Evolutionary conservation across 495 filamentous ascomycete genomes (phyloP).

Genomic region (Penicillium psychrofluorescens): DNA sequence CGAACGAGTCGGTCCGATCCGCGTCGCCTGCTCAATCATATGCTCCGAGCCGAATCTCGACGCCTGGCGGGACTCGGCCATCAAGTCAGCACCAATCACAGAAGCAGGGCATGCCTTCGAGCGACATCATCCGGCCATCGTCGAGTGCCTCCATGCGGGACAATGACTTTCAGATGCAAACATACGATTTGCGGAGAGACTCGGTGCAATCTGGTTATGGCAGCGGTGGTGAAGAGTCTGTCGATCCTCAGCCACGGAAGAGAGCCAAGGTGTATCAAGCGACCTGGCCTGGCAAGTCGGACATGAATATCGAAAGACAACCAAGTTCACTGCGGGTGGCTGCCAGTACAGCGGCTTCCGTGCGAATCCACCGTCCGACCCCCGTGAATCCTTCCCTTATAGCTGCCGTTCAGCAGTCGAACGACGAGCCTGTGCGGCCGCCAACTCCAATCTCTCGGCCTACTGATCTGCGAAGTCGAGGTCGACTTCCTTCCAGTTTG

Average conservation of each 20-base stretch:
- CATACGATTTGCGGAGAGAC: conserved; percentile 24
- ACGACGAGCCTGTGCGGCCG: conserved; percentile 72
- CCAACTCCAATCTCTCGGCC: conserved; percentile 69
- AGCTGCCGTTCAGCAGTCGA: conserved; percentile 33
- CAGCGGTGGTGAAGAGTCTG: conserved; percentile 56
- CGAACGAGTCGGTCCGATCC: conserved; percentile 25
- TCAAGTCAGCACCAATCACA: conserved; percentile 17
- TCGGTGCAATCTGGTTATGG: conserved; percentile 53
- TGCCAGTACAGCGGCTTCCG: conserved; percentile 78
- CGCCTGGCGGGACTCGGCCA: conserved; percentile 24
- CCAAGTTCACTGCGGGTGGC: conserved; percentile 78
- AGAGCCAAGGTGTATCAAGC: conserved; percentile 66
- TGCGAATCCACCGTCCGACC: conserved; percentile 77
- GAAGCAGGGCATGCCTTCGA: conserved; percentile 19
- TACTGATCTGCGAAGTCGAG: conserved; percentile 25
- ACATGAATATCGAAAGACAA: conserved; percentile 58
- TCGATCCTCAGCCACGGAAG: conserved; percentile 55
- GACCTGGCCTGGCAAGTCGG: conserved; percentile 57
- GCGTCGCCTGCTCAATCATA: conserved; percentile 32
- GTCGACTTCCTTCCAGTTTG: conserved; percentile 26
- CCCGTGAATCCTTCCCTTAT: conserved; percentile 47
- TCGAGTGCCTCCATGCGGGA: conserved; percentile 43
- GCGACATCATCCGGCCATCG: conserved; percentile 35
- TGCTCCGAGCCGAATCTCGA: conserved; percentile 29
- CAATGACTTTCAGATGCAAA: conserved; percentile 23